phyloP scores from a whole-genome alignment of 108 stramenopile species.

The Epithemia pelagica region DNA sequence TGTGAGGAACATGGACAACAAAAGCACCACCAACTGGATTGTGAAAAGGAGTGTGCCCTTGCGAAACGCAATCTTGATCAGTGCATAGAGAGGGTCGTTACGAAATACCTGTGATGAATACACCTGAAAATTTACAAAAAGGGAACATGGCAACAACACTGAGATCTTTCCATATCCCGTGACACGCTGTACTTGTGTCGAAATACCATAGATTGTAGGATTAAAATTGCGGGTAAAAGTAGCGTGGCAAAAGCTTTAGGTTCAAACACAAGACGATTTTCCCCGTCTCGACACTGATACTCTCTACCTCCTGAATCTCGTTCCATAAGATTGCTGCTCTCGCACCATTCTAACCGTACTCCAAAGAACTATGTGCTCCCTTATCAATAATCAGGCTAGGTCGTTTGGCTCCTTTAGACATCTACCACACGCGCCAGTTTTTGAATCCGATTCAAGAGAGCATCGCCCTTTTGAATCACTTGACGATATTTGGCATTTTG shows the following conservation, averaged over 20 bases:
- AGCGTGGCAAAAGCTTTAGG: too few species aligned
- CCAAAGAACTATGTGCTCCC: background rate
- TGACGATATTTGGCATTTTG: slow-evolving; percentile 96
- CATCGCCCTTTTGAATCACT: slow-evolving; percentile 95
- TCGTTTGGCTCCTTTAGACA: slow-evolving; percentile 39
- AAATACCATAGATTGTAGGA: too few species aligned
- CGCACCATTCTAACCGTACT: too few species aligned
- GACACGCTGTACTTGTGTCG: too few species aligned
- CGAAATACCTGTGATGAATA: slow-evolving; percentile 4
- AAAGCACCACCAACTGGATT: background rate
- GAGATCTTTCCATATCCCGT: too few species aligned
- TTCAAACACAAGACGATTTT: too few species aligned
- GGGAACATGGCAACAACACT: background rate
- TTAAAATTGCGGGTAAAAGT: too few species aligned
- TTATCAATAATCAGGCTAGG: background rate
- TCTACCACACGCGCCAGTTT: slow-evolving; percentile 93
- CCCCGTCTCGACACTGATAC: too few species aligned
- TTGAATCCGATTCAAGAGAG: slow-evolving; percentile 94
- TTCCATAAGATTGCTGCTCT: too few species aligned
- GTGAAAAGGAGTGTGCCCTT: slow-evolving; percentile 23
- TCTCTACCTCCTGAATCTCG: too few species aligned
- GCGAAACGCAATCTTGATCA: slow-evolving; percentile 12
- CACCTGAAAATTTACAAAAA: background rate
- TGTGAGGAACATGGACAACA: slow-evolving; percentile 6
- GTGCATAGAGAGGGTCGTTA: slow-evolving; percentile 12